phyloP scores from a whole-genome alignment of 1,284 basidiomycete species.

The Ustilago vetiveriae region DNA sequence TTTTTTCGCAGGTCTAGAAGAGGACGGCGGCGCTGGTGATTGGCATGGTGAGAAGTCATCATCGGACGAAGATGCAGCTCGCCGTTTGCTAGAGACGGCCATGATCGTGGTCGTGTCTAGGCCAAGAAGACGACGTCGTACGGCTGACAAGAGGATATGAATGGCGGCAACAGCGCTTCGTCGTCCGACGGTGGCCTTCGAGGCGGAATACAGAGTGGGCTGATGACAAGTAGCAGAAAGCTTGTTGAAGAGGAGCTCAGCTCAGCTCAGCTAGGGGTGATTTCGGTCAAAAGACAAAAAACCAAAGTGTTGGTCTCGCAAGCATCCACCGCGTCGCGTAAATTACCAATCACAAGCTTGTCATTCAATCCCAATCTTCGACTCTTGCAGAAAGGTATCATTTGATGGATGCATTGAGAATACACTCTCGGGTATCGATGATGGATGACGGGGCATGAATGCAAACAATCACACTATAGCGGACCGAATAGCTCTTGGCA shows the following conservation, averaged over 20 bases:
- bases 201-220: neutral
- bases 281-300: too few relatives aligned
- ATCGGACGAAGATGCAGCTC: constrained; percentile 4
- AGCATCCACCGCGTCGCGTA: constrained; percentile 11
- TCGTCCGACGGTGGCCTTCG: too few relatives aligned
- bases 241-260: neutral
- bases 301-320: constrained; percentile 24
- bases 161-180: neutral
- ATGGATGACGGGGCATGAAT: too few relatives aligned
- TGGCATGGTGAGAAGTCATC: constrained; percentile 23
- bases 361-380: too few relatives aligned
- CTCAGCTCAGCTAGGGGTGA: too few relatives aligned
- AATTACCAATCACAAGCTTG: neutral
- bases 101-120: constrained; percentile 6
- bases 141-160: neutral
- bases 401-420: too few relatives aligned
- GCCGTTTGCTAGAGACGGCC: constrained; percentile 25
- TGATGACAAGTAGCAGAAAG: neutral
- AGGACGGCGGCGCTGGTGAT: constrained; percentile 8
- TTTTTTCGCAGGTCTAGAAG: constrained; percentile 13
- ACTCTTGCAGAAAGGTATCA: too few relatives aligned
- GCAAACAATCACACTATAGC: neutral
- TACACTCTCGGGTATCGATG: too few relatives aligned
- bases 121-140: constrained; percentile 4
- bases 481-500: constrained; percentile 24